A percentile compares a stretch with the other conserved stretches of the same genome.
These are phyloP conservation scores for Suillus clintonianus DNA, from an alignment of 768 basidiomycete genomes.

Conservation along the genomic window DNA sequence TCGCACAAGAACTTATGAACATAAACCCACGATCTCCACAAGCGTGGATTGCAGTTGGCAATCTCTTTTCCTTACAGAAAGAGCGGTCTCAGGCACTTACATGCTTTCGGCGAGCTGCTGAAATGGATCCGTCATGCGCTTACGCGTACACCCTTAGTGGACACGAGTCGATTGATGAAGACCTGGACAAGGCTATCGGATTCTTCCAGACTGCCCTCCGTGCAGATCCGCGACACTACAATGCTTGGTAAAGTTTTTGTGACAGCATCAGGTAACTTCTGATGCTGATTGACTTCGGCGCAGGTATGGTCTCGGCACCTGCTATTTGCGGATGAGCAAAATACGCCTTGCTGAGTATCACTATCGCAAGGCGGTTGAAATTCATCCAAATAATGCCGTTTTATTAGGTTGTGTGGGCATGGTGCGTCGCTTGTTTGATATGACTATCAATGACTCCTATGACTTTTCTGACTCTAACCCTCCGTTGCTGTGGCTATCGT, in stretches of 20 bases:
- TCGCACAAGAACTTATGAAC: constrained; percentile 89
- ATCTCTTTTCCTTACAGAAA: constrained; percentile 93
- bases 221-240: constrained; percentile 92
- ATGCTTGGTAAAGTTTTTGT: constrained; percentile 79
- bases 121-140: constrained; percentile 87
- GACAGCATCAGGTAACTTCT: background rate
- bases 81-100: constrained; percentile 91
- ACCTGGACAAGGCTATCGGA: constrained; percentile 86
- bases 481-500: constrained; percentile 7
- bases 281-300: constrained; percentile 28
- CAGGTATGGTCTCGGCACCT: constrained; percentile 99
- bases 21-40: constrained; percentile 82
- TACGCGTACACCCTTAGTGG: constrained; percentile 97
- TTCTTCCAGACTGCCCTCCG: constrained; percentile 93
- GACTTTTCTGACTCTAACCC: constrained; percentile 19
- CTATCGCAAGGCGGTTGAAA: constrained; percentile 87
- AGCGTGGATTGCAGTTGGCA: constrained; percentile 96
- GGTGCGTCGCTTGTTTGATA: constrained; percentile 55
- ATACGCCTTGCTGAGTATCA: constrained; percentile 94
- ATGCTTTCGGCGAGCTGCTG: constrained; percentile 90
- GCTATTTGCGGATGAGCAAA: constrained; percentile 94
- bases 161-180: constrained; percentile 95
- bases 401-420: constrained; percentile 94
- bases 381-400: constrained; percentile 96
- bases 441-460: constrained; percentile 11